A percentile compares a stretch with the other conserved stretches of the same genome.
Conservation (phyloP, 1,284 basidiomycete species). For the Clitocybe nebularis region DNA sequence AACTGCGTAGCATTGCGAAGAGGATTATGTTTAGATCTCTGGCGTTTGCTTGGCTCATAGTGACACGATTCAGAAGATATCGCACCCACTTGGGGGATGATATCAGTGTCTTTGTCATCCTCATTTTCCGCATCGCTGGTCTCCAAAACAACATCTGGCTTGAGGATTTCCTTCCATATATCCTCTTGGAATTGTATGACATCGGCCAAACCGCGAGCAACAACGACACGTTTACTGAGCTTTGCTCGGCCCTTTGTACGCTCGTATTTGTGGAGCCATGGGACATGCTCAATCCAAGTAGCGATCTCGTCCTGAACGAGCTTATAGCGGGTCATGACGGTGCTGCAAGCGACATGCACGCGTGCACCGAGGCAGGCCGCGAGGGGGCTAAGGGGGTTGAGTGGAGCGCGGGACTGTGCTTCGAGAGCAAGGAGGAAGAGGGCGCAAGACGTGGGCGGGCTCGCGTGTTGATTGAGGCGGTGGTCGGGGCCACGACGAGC, state of each 20-base stretch:
- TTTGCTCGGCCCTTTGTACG: conserved; percentile 47
- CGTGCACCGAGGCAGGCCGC: conserved; percentile 50
- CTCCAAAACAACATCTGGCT: conserved; percentile 36
- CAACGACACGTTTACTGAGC: conserved; percentile 52
- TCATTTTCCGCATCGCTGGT: conserved; percentile 28
- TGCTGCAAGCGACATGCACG: conserved; percentile 44
- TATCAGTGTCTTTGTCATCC: conserved; percentile 16
- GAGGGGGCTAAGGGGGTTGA: conserved; percentile 53
- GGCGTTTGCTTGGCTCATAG: conserved; percentile 31
- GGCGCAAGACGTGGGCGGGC: conserved; percentile 60
- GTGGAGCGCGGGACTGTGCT: conserved; percentile 50
- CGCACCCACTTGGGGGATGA: conserved; percentile 1
- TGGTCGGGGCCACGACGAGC: conserved; percentile 35
- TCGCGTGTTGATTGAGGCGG: conserved; percentile 31
- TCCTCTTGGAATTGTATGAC: conserved; percentile 64
- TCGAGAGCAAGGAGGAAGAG: conserved; percentile 70
- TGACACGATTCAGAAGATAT: conserved; percentile 7
- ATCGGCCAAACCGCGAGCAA: conserved; percentile 63
- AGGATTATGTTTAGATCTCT: conserved; percentile 33
- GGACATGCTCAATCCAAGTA: conserved; percentile 57
- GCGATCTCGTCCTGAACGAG: conserved; percentile 54
- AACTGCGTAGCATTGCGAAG: conserved; percentile 48
- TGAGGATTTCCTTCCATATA: conserved; percentile 43
- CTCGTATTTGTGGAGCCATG: conserved; percentile 60
- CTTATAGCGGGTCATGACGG: conserved; percentile 68